phyloP scores from a whole-genome alignment of 176 grass and related monocot species.

The Chloris gayana region DNA sequence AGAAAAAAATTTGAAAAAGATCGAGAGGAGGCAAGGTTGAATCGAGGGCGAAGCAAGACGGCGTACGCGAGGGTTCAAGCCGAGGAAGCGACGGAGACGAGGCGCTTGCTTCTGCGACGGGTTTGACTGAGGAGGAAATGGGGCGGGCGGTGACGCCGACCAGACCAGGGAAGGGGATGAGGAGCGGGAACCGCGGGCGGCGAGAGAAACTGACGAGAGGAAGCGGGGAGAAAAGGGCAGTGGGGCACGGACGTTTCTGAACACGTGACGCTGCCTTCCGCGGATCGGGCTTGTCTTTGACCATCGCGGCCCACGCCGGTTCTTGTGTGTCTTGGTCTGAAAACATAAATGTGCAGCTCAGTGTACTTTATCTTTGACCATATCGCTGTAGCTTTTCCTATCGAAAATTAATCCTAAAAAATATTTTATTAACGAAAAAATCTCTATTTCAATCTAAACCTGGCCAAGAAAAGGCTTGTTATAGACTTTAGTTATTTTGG shows the following conservation, averaged over 20 bases:
- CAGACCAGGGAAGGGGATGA: background rate
- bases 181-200: conserved; percentile 54
- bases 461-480: background rate
- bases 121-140: conserved; percentile 27
- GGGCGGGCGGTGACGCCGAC: background rate
- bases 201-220: conserved; percentile 44
- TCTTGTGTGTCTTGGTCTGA: background rate
- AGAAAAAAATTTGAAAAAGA: background rate
- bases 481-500: background rate
- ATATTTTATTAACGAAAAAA: background rate
- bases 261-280: conserved; percentile 33
- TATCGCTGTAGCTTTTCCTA: background rate
- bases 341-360: background rate
- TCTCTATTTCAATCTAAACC: background rate
- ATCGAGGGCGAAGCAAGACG: background rate
- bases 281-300: conserved; percentile 31
- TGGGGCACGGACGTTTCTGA: background rate
- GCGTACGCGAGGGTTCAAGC: conserved; percentile 24
- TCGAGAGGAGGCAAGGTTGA: background rate
- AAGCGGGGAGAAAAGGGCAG: background rate
- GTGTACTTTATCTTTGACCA: background rate
- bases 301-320: conserved; percentile 13
- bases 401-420: too few relatives aligned
- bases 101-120: background rate
- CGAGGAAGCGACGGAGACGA: background rate